Percentiles rank a stretch among this genome's conserved stretches.
These are phyloP conservation scores for Rhodotorula babjevae DNA, from an alignment of 768 basidiomycete genomes.

Conservation along the genomic window DNA sequence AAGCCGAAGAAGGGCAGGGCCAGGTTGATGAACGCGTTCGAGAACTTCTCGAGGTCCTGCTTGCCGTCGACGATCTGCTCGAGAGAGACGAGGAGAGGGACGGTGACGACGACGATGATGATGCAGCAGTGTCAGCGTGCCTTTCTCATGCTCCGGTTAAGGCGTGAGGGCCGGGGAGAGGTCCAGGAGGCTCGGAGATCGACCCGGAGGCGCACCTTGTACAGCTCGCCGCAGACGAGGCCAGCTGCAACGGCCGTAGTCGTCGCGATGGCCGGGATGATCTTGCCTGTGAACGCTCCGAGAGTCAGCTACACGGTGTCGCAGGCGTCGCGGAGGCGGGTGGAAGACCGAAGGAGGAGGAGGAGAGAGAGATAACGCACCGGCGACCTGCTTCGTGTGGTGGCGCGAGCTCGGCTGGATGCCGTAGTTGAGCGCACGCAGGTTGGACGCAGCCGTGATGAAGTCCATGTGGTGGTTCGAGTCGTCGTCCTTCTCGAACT, in stretches of 20 bases:
- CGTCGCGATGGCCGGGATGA: constrained; percentile 98
- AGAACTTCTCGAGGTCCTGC: constrained; percentile 86
- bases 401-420: constrained; percentile 83
- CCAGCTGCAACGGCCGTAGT: constrained; percentile 45
- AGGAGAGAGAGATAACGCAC: background rate
- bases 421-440: constrained; percentile 90
- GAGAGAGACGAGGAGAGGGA: too few species aligned
- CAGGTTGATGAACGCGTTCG: constrained; percentile 97
- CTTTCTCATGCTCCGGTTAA: too few species aligned
- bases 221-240: constrained; percentile 59
- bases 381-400: constrained; percentile 68
- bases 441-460: constrained; percentile 90
- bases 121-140: background rate
- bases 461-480: constrained; percentile 98
- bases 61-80: constrained; percentile 88
- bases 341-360: background rate
- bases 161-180: too few species aligned
- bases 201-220: constrained; percentile 63
- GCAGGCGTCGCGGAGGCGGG: background rate
- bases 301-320: constrained; percentile 50
- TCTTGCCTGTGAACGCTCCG: constrained; percentile 64
- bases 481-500: constrained; percentile 99
- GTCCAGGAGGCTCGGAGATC: background rate
- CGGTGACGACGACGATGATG: too few species aligned
- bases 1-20: constrained; percentile 98